Base-by-base conservation (phyloP, 2,329 filamentous ascomycete genomes). In the Zymoseptoria ardabiliae region DNA sequence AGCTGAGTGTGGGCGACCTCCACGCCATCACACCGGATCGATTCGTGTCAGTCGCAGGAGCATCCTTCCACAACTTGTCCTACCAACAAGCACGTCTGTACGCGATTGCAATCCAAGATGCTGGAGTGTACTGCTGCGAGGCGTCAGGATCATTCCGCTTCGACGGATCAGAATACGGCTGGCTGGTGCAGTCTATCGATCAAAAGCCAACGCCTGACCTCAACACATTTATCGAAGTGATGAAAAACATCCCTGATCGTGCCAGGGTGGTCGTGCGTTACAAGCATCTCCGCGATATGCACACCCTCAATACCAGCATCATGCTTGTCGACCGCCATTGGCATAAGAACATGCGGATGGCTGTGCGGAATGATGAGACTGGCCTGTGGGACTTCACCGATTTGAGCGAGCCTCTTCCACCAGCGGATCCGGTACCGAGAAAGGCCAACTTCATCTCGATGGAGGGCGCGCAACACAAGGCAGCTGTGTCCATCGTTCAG, bases 71-170 rank as follows among this genome's bases (percentile, higher is more conserved):
- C 77, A 85, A 96, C 72, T 80, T 99, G 19, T 99, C 95, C 0
- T 99, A 99, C 74, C 94, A 99, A 72, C 92, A 97, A 75, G 91
- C 94, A n/a, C 87, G 94, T 9, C 82, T 97, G 4, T 97, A 97
- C 73, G 93, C 92, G 35, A 92, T 99, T 59, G 87, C 92, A 9
- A 89, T 91, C 68, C 88, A 91, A 73, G 72, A 75, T 55, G 70
- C 75, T 50, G 94, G 94, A 35, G 91, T 99, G 19, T 99, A 90
- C 72, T 88, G 97, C 60, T 97, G 92, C 71, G 94, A 99, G 75
- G 90, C 93, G 4, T 89, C 90, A 2, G 94, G 94, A 2, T 96
- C 94, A 0, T 99, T 97, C 81, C 87, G 92, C 55, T 90, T 99
- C 64, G 94, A 97, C 64, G 92, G 87, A 67, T 88, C 89, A 11